Conservation (phyloP, 1,139 yeast genomes). For the Hyphopichia pseudoburtonii region DNA sequence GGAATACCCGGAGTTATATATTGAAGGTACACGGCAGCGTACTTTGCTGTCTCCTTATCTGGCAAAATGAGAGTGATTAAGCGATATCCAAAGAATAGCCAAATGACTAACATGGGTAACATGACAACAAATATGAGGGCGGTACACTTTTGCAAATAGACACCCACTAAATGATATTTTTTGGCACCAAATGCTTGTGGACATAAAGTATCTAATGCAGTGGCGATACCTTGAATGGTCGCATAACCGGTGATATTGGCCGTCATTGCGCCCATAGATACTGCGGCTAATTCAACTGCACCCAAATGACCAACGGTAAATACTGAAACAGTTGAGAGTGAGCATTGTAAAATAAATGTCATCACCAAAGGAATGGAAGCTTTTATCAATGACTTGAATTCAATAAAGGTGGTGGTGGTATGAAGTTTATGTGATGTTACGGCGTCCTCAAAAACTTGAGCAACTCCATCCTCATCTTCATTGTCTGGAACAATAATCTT, state of each 20-base stretch:
- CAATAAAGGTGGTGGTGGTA: conserved; percentile 28
- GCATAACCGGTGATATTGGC: conserved; percentile 61
- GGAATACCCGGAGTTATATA: conserved; percentile 56
- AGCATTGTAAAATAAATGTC: conserved; percentile 55
- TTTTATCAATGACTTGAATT: conserved; percentile 37
- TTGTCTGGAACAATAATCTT: conserved; percentile 19
- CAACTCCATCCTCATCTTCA: conserved; percentile 28
- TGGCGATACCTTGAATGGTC: conserved; percentile 57
- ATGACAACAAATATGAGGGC: conserved; percentile 50
- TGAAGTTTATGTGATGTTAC: conserved; percentile 26
- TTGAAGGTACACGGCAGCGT: conserved; percentile 52
- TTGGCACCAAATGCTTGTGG: conserved; percentile 64
- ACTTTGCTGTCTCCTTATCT: conserved; percentile 49
- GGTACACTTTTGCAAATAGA: conserved; percentile 54
- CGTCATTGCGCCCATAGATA: conserved; percentile 63
- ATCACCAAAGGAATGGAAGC: conserved; percentile 54
- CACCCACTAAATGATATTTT: conserved; percentile 51
- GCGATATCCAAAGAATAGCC: conserved; percentile 49
- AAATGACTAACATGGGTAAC: conserved; percentile 47
- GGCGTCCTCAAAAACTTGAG: conserved; percentile 39
- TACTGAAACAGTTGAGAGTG: conserved; percentile 57
- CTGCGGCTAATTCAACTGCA: conserved; percentile 59
- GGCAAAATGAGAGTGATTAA: conserved; percentile 40
- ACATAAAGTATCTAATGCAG: conserved; percentile 57
- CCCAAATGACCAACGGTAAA: conserved; percentile 62